A percentile compares a stretch with the other conserved stretches of the same genome.
phyloP scores from a whole-genome alignment of 1,284 basidiomycete genomes.

The Microbotryum violaceum region DNA sequence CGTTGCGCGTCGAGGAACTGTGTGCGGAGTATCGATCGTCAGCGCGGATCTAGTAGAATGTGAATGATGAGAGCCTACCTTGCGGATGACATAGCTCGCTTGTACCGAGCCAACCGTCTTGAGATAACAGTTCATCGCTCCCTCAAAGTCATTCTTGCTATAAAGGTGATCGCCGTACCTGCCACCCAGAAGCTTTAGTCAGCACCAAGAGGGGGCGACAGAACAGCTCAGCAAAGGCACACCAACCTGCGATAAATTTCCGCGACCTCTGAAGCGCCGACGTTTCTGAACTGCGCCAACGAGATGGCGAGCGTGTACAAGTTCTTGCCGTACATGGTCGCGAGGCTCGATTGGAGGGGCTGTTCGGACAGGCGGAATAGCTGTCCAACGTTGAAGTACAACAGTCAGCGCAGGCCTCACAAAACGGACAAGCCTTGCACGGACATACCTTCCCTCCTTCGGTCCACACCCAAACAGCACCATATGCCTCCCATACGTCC shows the following conservation, averaged over 20 bases:
- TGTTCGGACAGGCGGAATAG: slow-evolving; percentile 47
- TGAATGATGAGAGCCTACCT: slow-evolving; percentile 48
- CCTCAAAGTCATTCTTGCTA: slow-evolving; percentile 83
- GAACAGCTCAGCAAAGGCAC: not conserved
- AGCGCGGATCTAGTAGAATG: not conserved
- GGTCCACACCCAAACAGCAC: slow-evolving; percentile 63
- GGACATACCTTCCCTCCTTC: slow-evolving; percentile 62
- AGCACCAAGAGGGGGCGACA: too few relatives aligned
- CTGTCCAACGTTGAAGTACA: slow-evolving; percentile 41
- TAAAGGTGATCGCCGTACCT: slow-evolving; percentile 89
- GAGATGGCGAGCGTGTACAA: slow-evolving; percentile 52
- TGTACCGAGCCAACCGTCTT: slow-evolving; percentile 82
- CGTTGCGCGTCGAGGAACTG: slow-evolving; percentile 95
- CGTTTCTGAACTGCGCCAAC: slow-evolving; percentile 56
- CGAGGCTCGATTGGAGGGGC: slow-evolving; percentile 16
- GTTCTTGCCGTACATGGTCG: slow-evolving; percentile 23
- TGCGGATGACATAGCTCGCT: slow-evolving; percentile 93
- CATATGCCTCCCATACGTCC: slow-evolving; percentile 71
- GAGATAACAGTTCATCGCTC: slow-evolving; percentile 84
- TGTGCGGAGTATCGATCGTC: not conserved
- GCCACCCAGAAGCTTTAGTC: too few relatives aligned
- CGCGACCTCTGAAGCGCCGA: slow-evolving; percentile 54
- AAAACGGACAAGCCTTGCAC: slow-evolving; percentile 26
- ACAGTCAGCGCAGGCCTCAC: not conserved
- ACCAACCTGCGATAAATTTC: slow-evolving; percentile 62